A percentile compares a stretch with the other conserved stretches of the same genome.
Evolutionary conservation across 257 asterid genomes (phyloP).

Genomic region (Salvia rosmarinus): DNA sequence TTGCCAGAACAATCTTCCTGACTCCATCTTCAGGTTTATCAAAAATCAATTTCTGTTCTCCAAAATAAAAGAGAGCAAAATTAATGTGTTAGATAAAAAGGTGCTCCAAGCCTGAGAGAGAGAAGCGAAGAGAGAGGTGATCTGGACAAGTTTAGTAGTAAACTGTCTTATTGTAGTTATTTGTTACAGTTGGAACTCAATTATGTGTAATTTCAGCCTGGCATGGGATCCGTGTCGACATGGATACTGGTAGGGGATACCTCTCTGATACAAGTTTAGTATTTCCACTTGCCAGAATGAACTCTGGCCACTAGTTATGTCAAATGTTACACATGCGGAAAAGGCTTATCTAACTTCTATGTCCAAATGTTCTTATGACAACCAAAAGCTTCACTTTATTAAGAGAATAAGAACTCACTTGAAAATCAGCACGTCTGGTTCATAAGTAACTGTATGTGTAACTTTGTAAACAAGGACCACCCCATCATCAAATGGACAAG

Average conservation of each 20-base stretch:
- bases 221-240: too few relatives aligned
- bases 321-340: not conserved
- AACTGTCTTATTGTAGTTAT: not conserved
- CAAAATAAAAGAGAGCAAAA: conserved; percentile 1
- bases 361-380: not conserved
- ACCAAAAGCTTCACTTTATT: not conserved
- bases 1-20: conserved; percentile 93
- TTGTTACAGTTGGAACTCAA: conserved; percentile 18
- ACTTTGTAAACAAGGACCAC: too few relatives aligned
- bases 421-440: not conserved
- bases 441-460: too few relatives aligned
- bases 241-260: too few relatives aligned
- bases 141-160: conserved; percentile 10
- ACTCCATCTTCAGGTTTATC: conserved; percentile 81
- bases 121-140: conserved; percentile 6
- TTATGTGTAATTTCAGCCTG: not conserved
- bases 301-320: not conserved
- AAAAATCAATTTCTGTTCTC: conserved; percentile 78
- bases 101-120: conserved; percentile 17
- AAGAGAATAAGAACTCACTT: not conserved
- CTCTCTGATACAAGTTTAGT: too few relatives aligned
- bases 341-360: not conserved
- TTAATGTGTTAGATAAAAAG: conserved; percentile 19
- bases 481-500: not conserved
- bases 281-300: not conserved